Percentiles rank a stretch among this genome's conserved stretches.
These are phyloP conservation scores for Penicillium sp. DNA, from an alignment of 2,329 filamentous ascomycete genomes.

Conservation along the genomic window DNA sequence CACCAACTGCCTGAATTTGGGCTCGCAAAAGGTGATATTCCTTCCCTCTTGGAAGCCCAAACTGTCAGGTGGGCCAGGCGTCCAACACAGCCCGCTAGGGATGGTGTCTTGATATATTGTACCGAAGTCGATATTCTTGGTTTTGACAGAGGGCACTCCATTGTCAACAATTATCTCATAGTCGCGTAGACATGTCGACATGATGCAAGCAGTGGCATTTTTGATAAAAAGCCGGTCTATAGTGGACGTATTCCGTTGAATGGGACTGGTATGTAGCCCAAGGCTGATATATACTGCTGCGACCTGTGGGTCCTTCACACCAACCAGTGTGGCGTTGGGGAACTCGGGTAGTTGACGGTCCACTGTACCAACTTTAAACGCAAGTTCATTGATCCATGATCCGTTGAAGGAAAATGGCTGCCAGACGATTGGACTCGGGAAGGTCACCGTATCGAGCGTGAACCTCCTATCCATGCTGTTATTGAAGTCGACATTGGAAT, in stretches of 20 bases:
- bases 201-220: neutral
- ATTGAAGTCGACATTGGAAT: neutral
- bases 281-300: neutral
- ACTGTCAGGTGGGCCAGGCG: neutral
- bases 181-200: neutral
- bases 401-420: neutral
- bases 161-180: neutral
- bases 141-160: neutral
- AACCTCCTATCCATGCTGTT: neutral
- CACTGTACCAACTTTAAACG: neutral
- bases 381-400: neutral
- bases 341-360: neutral
- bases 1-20: neutral
- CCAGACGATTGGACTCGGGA: neutral
- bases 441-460: neutral
- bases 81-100: neutral
- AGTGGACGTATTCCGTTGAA: neutral
- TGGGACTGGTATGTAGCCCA: neutral
- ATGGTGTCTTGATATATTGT: neutral
- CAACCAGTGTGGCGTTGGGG: neutral
- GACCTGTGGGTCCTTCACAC: neutral
- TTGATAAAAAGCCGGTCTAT: neutral
- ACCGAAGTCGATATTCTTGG: neutral
- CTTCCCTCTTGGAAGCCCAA: neutral
- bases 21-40: neutral